These are phyloP conservation scores for Claviceps quebecensis DNA, from an alignment of 2,329 filamentous ascomycete species.

Conservation along the genomic window DNA sequence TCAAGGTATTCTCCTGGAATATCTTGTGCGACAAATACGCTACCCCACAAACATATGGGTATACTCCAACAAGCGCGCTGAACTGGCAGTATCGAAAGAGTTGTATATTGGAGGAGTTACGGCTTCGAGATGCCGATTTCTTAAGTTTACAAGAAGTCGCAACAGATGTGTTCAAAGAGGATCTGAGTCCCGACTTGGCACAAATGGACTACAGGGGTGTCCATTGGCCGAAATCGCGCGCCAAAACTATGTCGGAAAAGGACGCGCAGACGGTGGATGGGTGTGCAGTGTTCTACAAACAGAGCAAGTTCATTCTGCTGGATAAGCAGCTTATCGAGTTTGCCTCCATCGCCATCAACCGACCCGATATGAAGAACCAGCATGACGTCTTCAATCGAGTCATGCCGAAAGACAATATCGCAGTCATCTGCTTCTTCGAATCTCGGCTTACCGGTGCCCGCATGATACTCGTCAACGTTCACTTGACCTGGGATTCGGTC, in stretches of 20 bases:
- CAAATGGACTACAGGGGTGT: slow-evolving; percentile 86
- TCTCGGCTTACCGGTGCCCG: slow-evolving; percentile 82
- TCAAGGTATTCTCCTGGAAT: slow-evolving; percentile 88
- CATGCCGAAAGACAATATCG: slow-evolving; percentile 97
- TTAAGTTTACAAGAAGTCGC: slow-evolving; percentile 91
- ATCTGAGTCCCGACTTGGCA: slow-evolving; percentile 74
- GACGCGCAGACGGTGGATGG: slow-evolving; percentile 87
- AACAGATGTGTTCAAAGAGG: slow-evolving; percentile 80
- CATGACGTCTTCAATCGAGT: slow-evolving; percentile 97
- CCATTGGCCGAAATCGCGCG: slow-evolving; percentile 80
- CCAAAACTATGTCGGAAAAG: slow-evolving; percentile 81
- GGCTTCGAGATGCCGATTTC: slow-evolving; percentile 70
- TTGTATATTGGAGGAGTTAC: slow-evolving; percentile 71
- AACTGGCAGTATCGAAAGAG: slow-evolving; percentile 78
- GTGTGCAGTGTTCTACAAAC: slow-evolving; percentile 93
- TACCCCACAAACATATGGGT: slow-evolving; percentile 73
- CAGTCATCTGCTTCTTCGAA: slow-evolving; percentile 81
- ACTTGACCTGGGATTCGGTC: slow-evolving; percentile 87
- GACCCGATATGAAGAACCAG: slow-evolving; percentile 92
- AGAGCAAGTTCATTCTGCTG: slow-evolving; percentile 81
- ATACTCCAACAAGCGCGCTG: slow-evolving; percentile 70
- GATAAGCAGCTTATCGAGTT: slow-evolving; percentile 95
- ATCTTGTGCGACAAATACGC: slow-evolving; percentile 91
- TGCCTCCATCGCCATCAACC: slow-evolving; percentile 78
- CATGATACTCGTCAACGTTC: slow-evolving; percentile 83